phyloP scores from a whole-genome alignment of 2,329 filamentous ascomycete species.

The Penicillium sp. region DNA sequence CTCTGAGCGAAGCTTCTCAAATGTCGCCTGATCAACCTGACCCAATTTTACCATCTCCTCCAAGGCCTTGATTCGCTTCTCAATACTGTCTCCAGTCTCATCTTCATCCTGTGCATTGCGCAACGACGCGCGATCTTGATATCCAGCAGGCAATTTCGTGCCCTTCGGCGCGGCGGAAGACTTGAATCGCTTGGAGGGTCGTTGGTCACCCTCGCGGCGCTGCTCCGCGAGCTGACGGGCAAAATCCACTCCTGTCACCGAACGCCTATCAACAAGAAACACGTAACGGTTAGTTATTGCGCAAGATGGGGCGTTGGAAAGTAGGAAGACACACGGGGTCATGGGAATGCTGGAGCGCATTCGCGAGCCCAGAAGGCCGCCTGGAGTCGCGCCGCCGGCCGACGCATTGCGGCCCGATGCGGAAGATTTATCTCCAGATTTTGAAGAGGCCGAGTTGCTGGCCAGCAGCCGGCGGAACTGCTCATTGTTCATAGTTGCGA shows the following conservation, averaged over 20 bases:
- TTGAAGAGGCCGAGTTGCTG: conserved; percentile 45
- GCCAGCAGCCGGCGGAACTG: conserved; percentile 82
- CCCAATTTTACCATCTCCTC: conserved; percentile 79
- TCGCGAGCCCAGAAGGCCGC: conserved; percentile 67
- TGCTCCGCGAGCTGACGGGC: conserved; percentile 79
- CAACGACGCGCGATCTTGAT: conserved; percentile 73
- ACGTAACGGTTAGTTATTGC: conserved; percentile 9
- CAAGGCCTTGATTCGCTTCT: conserved; percentile 68
- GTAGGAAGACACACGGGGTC: conserved; percentile 68
- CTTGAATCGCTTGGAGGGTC: conserved; percentile 69
- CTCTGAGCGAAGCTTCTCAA: conserved; percentile 69
- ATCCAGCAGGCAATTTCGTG: conserved; percentile 72
- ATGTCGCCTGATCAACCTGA: conserved; percentile 76
- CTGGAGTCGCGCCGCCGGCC: conserved; percentile 48
- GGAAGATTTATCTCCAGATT: conserved; percentile 12
- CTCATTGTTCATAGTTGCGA: conserved; percentile 77
- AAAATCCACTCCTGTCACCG: conserved; percentile 68
- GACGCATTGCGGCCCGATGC: conserved; percentile 24
- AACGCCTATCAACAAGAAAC: conserved; percentile 53
- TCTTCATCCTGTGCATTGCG: conserved; percentile 57
- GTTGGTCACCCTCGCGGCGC: conserved; percentile 53
- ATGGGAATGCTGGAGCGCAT: conserved; percentile 82
- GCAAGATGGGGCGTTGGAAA: neutral
- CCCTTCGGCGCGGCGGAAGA: conserved; percentile 77
- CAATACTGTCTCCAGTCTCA: conserved; percentile 53